Conservation (phyloP, 2,329 filamentous ascomycete species). For the Rhexocercosporidium sp. region DNA sequence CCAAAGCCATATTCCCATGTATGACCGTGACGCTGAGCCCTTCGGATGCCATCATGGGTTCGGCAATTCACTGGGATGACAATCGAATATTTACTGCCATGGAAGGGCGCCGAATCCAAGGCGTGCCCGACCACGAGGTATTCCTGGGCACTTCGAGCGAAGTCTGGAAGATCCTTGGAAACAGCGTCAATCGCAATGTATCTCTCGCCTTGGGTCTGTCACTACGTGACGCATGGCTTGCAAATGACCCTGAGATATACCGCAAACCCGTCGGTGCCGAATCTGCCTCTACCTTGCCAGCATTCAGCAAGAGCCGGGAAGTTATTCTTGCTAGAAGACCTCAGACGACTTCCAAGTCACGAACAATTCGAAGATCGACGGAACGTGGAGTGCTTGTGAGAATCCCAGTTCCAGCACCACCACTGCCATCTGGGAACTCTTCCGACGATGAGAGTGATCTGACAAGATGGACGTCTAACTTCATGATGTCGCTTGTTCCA, state of each 20-base stretch:
- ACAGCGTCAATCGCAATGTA: conserved; percentile 74
- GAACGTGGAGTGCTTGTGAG: background rate
- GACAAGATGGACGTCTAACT: background rate
- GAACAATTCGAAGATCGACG: background rate
- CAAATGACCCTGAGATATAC: conserved; percentile 22
- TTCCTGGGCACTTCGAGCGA: conserved; percentile 61
- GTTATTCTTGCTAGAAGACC: background rate
- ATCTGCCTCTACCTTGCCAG: background rate
- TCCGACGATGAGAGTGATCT: conserved; percentile 7
- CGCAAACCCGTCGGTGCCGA: background rate
- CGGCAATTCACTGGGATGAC: conserved; percentile 68
- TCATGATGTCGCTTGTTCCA: background rate
- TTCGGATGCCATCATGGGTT: conserved; percentile 59
- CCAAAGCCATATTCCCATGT: conserved; percentile 62
- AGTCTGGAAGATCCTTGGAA: conserved; percentile 74
- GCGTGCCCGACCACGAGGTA: conserved; percentile 72
- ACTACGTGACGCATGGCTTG: conserved; percentile 62
- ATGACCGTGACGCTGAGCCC: conserved; percentile 44
- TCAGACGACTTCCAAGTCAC: background rate
- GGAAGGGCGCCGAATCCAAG: conserved; percentile 73
- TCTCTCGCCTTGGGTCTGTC: conserved; percentile 69
- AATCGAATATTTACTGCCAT: conserved; percentile 65
- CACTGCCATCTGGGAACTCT: background rate
- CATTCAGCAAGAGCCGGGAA: background rate
- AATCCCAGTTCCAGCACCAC: no score